Evolutionary conservation across 768 basidiomycete genomes (phyloP).

Genomic region (Kwoniella botswanensis): DNA sequence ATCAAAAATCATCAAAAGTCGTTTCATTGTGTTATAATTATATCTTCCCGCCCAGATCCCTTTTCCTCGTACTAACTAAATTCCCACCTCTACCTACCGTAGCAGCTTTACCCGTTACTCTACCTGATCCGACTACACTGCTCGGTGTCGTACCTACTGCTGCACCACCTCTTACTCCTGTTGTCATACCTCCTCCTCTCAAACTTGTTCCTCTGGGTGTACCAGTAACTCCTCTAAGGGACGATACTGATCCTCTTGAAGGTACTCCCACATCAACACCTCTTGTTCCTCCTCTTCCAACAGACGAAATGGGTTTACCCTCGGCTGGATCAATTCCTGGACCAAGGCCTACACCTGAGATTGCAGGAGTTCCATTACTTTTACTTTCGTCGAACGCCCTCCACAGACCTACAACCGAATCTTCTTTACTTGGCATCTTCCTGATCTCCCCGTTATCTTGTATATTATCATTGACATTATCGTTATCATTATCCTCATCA

Average conservation of each 20-base stretch:
- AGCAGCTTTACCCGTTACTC: constrained; percentile 8
- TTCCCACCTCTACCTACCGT: constrained; percentile 21
- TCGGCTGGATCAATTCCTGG: constrained; percentile 7
- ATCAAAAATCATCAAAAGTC: constrained; percentile 5
- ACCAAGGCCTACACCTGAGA: constrained; percentile 3
- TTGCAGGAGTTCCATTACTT: too few relatives aligned
- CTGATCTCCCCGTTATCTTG: constrained; percentile 8
- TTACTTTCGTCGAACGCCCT: constrained; percentile 12
- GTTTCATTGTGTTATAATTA: constrained; percentile 6
- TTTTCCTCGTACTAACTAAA: constrained; percentile 17
- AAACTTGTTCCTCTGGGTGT: background rate
- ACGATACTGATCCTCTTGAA: constrained; percentile 1
- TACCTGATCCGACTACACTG: background rate
- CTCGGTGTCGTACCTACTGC: background rate
- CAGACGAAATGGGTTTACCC: background rate
- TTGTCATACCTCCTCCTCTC: background rate
- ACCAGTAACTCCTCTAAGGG: background rate
- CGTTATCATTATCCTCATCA: background rate
- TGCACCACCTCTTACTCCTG: background rate
- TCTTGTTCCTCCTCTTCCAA: background rate
- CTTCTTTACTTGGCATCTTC: constrained; percentile 18
- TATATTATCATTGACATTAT: background rate
- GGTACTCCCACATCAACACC: background rate
- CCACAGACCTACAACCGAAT: constrained; percentile 19
- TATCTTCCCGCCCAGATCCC: constrained; percentile 20